phyloP scores from a whole-genome alignment of 192 early-diverging fungal genomes.

The Coemansia sp. region DNA sequence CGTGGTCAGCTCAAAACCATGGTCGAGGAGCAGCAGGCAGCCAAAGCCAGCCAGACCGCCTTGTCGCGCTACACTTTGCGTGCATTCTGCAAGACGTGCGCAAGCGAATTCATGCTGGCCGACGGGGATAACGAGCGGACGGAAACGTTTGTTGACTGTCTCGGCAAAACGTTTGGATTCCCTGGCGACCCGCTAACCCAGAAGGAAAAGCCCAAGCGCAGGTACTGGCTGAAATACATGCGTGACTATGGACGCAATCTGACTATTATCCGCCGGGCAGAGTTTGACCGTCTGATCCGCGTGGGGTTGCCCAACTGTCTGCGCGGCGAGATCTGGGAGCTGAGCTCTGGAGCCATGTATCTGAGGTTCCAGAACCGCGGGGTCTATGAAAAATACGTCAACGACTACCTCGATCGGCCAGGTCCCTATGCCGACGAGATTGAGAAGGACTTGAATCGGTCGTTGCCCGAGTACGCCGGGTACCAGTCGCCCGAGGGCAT shows the following conservation, averaged over 20 bases:
- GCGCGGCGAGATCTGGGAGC: constrained; percentile 94
- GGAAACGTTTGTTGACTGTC: constrained; percentile 21
- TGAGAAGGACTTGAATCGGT: constrained; percentile 93
- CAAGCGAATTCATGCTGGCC: constrained; percentile 64
- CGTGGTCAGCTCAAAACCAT: constrained; percentile 69
- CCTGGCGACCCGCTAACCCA: constrained; percentile 33
- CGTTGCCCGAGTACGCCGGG: constrained; percentile 89
- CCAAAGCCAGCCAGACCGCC: constrained; percentile 45
- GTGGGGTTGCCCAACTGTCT: constrained; percentile 85
- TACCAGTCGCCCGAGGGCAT: constrained; percentile 93
- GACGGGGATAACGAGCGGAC: constrained; percentile 4
- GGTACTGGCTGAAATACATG: constrained; percentile 50
- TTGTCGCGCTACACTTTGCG: constrained; percentile 47
- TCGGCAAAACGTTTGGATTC: constrained; percentile 52
- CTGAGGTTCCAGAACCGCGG: constrained; percentile 83
- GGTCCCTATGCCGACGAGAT: constrained; percentile 89
- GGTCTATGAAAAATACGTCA: constrained; percentile 62
- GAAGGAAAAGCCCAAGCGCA: constrained; percentile 40
- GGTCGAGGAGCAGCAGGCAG: constrained; percentile 75
- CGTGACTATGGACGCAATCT: constrained; percentile 82
- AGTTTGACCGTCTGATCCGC: constrained; percentile 85
- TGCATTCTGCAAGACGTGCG: constrained; percentile 61
- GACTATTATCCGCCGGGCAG: constrained; percentile 74
- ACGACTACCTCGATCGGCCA: constrained; percentile 64
- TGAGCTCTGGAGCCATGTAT: constrained; percentile 83